Base-by-base conservation (phyloP, 352 stramenopile genomes). In the Phytopythium kandeliae region DNA sequence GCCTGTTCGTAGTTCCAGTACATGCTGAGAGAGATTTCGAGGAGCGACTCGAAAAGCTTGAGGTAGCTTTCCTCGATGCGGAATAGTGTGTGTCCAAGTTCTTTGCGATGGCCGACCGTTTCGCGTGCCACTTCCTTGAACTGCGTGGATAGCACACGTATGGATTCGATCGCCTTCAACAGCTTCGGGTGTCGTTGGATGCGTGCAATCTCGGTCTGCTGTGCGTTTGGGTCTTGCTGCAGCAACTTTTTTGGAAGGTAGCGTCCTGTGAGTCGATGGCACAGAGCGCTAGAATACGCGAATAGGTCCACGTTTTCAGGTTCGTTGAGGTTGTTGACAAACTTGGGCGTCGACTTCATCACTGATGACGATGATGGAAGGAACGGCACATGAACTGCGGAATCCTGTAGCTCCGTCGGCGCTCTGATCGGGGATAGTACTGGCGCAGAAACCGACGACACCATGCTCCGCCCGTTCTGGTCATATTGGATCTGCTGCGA, bases 61-160 rank as follows among this genome's bases (percentile, higher is more conserved):
- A 90, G 52, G 45, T 90, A 90, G 45, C 59, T 86, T 44, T 85
- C 74, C 61, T 90, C 76, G 26, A 90, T 85, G 4, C 74, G 78
- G 37, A 90, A 74, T 11, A 90, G 56, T 15, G 71, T 55, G 37
- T 86, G 76, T 0, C 79, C 79, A 1, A 90, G 57, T 37, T 86
- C 76, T 44, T 71, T 81, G 4, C 79, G 74, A 25, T 90, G 79
- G 0, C 76, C 76, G 49, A 88, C 69, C 2, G 76, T 78, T 26
- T 71, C 69, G 19, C 75, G 72, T 1, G 79, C 79, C 15, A 84
- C 58, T 9, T 68, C 61, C 31, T 90, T 86, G 67, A 90, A 90
- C 45, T 90, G 74, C 12, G 69, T 66, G 0, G 79, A 88, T 12
- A 90, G 55, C 3, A 66, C 64, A 40, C 60, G 66, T 21, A 88